Conservation (phyloP, 75 land plant species). For the Pinus taeda region DNA sequence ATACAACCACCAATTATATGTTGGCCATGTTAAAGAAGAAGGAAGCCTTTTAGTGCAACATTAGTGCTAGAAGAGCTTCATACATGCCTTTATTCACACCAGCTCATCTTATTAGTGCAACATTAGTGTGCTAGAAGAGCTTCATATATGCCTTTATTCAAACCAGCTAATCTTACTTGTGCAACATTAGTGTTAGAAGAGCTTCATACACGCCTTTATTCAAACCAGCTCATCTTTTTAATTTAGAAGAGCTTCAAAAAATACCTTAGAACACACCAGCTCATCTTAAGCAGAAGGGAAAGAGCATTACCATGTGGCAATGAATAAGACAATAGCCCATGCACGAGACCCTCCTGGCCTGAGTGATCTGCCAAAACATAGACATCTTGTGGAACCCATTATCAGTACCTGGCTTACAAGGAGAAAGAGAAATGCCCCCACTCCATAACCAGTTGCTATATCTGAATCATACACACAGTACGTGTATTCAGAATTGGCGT, state of each 20-base stretch:
- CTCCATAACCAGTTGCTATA: conserved; percentile 86
- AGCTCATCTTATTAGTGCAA: not conserved
- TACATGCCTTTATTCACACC: not conserved
- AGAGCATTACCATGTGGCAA: conserved; percentile 20
- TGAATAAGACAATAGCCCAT: conserved; percentile 68
- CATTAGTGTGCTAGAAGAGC: too few species aligned
- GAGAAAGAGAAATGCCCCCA: conserved; percentile 73
- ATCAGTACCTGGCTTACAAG: conserved; percentile 59
- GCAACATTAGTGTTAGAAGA: not conserved
- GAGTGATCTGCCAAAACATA: conserved; percentile 83
- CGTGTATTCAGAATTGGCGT: conserved; percentile 20
- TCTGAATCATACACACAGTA: conserved; percentile 75
- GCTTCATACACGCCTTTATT: too few species aligned
- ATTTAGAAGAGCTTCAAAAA: not conserved
- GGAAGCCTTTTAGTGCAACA: not conserved
- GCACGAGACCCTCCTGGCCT: conserved; percentile 75
- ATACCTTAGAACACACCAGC: not conserved
- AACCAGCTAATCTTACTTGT: too few species aligned
- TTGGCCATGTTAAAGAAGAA: not conserved
- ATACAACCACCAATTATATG: not conserved
- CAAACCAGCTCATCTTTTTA: not conserved
- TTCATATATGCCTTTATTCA: too few species aligned
- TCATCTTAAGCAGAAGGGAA: not conserved
- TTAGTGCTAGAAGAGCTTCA: not conserved
- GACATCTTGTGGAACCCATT: conserved; percentile 79